Base-by-base conservation (phyloP, 768 basidiomycete genomes). In the Coprinellus aureogranulatus region DNA sequence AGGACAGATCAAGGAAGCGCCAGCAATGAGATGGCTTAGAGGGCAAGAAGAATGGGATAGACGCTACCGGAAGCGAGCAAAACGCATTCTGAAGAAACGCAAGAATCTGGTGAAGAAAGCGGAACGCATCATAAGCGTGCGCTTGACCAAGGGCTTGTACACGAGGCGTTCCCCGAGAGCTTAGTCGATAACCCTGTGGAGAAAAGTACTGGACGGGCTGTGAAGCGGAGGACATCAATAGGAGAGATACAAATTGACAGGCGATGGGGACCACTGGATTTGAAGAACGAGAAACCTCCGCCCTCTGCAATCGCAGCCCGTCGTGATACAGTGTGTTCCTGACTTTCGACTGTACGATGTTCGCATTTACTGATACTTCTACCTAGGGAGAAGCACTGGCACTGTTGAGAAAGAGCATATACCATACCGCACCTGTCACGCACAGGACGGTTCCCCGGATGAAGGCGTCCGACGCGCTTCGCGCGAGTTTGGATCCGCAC, bases 1-100 rank as follows among this genome's bases (percentile, higher is more conserved):
- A 39, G 90, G 89, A 0, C 68, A 88, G 31, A 83, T 93, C 68
- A 90, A 88, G 67, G 90, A 92, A 69, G 82, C 74, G 0, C 86
- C 88, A 0, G 83, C 83, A 0, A 75, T 80, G 65, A 78, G 86
- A n/a, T 94, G 89, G 80, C 66, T 83, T 14, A 68, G 72, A 3
- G 85, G 87, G 8, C 86, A 87, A 67, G 73, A 77, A 22, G 64
- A 77, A 31, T 88, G 88, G 87, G 86, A 89, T 67, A 71, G 75
- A 63, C 76, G 72, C 61, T 88, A 76, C 68, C 70, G 69, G 47
- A 65, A 66, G 26, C 52, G 67, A 0, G 80, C 81, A 14, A 66
- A 75, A 46, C 73, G 68, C 18, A 80, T 80, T 4, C 61, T 80
- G 18, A 75, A 75, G 47, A 64, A 78, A 39, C 73, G 85, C 52